Percentiles rank a stretch among this genome's conserved stretches.
phyloP scores from a whole-genome alignment of 2,329 filamentous ascomycete species.

The Scedosporium aurantiacum region DNA sequence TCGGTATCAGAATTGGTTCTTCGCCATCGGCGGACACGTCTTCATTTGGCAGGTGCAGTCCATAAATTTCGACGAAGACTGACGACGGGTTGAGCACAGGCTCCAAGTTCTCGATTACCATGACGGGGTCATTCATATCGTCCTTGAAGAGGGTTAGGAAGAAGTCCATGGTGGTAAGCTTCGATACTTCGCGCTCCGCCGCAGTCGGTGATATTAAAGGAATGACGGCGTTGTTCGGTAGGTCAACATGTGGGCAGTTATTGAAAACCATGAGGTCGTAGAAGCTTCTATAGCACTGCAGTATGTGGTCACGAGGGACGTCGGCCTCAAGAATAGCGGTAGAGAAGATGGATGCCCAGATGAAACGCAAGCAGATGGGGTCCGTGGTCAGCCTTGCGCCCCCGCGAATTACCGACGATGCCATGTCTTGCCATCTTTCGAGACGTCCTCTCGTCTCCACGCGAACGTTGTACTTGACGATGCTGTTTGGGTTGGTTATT shows the following conservation, averaged over 20 bases:
- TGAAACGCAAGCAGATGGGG: constrained; percentile 37
- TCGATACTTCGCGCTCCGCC: constrained; percentile 81
- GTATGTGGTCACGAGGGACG: constrained; percentile 42
- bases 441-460: constrained; percentile 38
- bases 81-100: constrained; percentile 72
- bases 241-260: constrained; percentile 34
- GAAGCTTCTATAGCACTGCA: constrained; percentile 47
- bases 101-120: constrained; percentile 83
- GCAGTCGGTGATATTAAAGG: constrained; percentile 73
- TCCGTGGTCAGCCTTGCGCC: constrained; percentile 23
- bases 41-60: neutral
- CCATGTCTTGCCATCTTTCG: constrained; percentile 39
- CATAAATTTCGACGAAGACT: constrained; percentile 24
- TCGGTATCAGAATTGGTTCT: constrained; percentile 20
- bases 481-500: constrained; percentile 45
- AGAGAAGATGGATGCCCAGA: constrained; percentile 45
- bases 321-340: constrained; percentile 42
- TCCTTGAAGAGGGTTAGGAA: constrained; percentile 84
- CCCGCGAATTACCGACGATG: constrained; percentile 31
- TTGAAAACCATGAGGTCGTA: constrained; percentile 37
- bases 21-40: constrained; percentile 7
- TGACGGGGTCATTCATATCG: constrained; percentile 67
- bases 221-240: constrained; percentile 84
- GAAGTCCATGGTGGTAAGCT: constrained; percentile 91
- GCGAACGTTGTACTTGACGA: constrained; percentile 36